These are phyloP conservation scores for Cercophora samala DNA, from an alignment of 495 filamentous ascomycete genomes.

Conservation along the genomic window DNA sequence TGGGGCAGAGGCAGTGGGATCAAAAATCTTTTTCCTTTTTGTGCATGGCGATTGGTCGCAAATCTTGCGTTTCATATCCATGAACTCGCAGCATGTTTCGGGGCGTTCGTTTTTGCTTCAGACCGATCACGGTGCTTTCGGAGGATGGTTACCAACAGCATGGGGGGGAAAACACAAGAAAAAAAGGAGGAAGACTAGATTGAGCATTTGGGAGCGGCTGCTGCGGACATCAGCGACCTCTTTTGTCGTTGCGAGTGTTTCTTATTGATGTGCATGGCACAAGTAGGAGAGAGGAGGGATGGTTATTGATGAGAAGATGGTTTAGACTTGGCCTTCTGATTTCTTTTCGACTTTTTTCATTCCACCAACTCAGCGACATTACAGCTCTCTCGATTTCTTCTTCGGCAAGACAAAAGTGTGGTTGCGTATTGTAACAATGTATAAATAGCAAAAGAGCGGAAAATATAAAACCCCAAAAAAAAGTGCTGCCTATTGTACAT, in stretches of 20 bases:
- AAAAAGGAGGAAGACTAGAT: background rate
- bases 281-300: background rate
- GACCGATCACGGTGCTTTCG: background rate
- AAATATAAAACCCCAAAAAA: conserved; percentile 24
- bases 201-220: background rate
- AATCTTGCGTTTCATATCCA: conserved; percentile 1
- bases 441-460: conserved; percentile 26
- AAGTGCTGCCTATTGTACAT: conserved; percentile 16
- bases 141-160: no score
- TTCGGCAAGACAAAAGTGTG: conserved; percentile 31
- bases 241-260: background rate
- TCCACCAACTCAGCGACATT: background rate
- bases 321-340: conserved; percentile 4
- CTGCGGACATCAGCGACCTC: background rate
- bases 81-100: conserved; percentile 4
- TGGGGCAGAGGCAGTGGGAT: background rate
- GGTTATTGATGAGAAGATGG: background rate
- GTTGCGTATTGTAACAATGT: conserved; percentile 26
- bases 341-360: background rate
- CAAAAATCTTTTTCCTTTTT: background rate
- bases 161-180: background rate
- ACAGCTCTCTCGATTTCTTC: conserved; percentile 7
- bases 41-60: conserved; percentile 3
- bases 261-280: background rate
- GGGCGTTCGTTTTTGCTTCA: conserved; percentile 1